Base-by-base conservation (phyloP, 2,329 filamentous ascomycete species). In the Scedosporium minutisporum region DNA sequence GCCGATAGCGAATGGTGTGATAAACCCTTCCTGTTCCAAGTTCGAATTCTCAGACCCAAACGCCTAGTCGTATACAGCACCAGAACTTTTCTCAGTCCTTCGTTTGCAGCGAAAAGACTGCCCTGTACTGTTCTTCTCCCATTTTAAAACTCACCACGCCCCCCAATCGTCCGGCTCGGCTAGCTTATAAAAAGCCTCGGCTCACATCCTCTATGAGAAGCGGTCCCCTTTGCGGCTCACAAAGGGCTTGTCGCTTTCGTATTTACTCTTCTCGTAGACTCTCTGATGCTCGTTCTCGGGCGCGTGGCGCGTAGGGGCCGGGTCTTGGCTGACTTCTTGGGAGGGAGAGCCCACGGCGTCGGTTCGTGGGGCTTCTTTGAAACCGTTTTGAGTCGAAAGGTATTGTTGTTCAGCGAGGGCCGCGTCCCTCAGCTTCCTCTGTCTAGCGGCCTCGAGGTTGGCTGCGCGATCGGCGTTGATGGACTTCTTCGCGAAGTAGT, bases 401-500 rank as follows among this genome's bases (percentile, higher is more conserved):
- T 63, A 60, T 21, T 64, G 51, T 10, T 61, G 57, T 12, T 58
- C 33, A 42, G 58, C 58, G 55, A 66, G 58, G 58, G 63, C 58
- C 38, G 64, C 64, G 48, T 81, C 77, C 68, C 80, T 77, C 63
- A 82, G 82, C 77, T 82, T 87, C 77, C 88, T 87, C 68, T 85
- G 77, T 62, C 83, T 81, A n/a, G n/a, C 64, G 81, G 82, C 65
- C 69, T 89, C 83, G 67, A 89, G 84, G 70, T 90, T 86, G 65
- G 85, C 79, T 65, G 84, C 82, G 66, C 93, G 90, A 76, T 97
- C 92, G 68, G 90, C 90, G 73, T 97, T 96, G 82, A 99, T 96
- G 74, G 87, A 88, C 72, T 86, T 84, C 82, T 99, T 99, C 66
- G 95, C 95, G 74, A 97, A 96, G 80, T 90, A 92, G 81, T 97